Percentiles rank a stretch among this genome's conserved stretches.
These are phyloP conservation scores for Eutreptiella sp. DNA, from an alignment of 208 protist genomes.

Conservation along the genomic window DNA sequence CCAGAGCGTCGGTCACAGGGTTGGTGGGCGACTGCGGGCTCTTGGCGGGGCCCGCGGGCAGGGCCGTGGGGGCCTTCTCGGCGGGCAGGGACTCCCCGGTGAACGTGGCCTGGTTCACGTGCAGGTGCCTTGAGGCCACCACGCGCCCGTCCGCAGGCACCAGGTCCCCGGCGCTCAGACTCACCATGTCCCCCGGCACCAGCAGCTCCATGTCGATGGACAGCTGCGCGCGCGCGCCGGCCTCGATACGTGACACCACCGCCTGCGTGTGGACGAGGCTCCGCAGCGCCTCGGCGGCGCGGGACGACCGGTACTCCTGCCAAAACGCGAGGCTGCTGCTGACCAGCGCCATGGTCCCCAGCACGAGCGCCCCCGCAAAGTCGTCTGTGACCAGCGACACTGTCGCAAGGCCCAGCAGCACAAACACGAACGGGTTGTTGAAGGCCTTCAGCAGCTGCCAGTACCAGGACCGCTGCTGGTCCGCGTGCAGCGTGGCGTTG, in stretches of 20 bases:
- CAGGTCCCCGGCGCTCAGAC: conserved; percentile 73
- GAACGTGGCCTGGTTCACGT: conserved; percentile 84
- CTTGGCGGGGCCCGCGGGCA: conserved; percentile 62
- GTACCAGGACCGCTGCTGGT: not conserved
- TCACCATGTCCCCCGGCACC: conserved; percentile 87
- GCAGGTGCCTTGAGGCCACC: conserved; percentile 51
- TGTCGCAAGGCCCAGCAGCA: conserved; percentile 73
- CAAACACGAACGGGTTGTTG: conserved; percentile 60
- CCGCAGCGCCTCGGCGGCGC: conserved; percentile 82
- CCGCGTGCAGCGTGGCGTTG: conserved; percentile 40
- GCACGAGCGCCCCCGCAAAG: conserved; percentile 67
- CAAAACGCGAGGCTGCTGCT: conserved; percentile 75
- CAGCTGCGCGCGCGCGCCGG: conserved; percentile 72
- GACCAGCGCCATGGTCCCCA: conserved; percentile 61
- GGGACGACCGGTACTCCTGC: conserved; percentile 82
- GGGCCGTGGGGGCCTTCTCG: conserved; percentile 80
- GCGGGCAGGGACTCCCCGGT: conserved; percentile 91
- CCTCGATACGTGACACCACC: conserved; percentile 62
- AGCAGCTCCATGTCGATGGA: conserved; percentile 63
- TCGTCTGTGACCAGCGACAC: conserved; percentile 73
- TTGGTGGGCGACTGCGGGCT: conserved; percentile 63
- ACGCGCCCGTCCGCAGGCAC: conserved; percentile 70
- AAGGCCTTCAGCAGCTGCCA: conserved; percentile 52
- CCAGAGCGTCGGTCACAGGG: too few relatives aligned
- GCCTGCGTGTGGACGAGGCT: conserved; percentile 66